phyloP scores from a whole-genome alignment of 2,329 filamentous ascomycete species.

The Canariomyces notabilis region DNA sequence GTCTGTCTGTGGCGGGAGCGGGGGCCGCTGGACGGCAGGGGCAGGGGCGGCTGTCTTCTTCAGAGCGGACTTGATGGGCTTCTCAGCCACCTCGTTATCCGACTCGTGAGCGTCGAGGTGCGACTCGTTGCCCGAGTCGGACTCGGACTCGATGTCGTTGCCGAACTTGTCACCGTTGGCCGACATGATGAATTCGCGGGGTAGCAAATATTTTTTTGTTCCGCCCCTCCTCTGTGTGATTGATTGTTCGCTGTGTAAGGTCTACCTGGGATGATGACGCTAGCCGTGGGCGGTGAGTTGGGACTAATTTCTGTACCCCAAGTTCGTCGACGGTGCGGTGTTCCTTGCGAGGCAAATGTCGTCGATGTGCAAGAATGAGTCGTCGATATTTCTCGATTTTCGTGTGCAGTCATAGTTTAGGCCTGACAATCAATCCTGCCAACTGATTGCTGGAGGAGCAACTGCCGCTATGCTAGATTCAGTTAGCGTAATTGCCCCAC shows the following conservation, averaged over 20 bases:
- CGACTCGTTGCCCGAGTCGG: conserved; percentile 59
- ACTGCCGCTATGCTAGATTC: background rate
- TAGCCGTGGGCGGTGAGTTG: background rate
- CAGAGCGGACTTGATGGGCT: conserved; percentile 76
- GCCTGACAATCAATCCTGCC: conserved; percentile 10
- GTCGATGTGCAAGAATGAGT: conserved; percentile 11
- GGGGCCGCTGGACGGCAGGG: conserved; percentile 49
- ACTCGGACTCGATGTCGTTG: conserved; percentile 70
- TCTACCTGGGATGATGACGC: background rate
- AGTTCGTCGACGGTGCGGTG: conserved; percentile 4
- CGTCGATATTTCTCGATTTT: conserved; percentile 23
- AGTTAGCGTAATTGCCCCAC: conserved; percentile 18
- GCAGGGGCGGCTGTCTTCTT: conserved; percentile 64
- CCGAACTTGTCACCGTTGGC: conserved; percentile 60
- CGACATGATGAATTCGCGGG: conserved; percentile 41
- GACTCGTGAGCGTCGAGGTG: conserved; percentile 53
- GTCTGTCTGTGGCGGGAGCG: conserved; percentile 82
- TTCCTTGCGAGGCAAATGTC: conserved; percentile 4
- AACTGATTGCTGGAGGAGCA: conserved; percentile 4
- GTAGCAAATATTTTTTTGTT: conserved; percentile 21
- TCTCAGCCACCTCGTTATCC: conserved; percentile 55
- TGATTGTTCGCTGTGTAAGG: background rate
- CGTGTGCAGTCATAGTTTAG: conserved; percentile 23
- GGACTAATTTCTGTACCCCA: conserved; percentile 3
- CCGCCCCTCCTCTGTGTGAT: conserved; percentile 7